phyloP scores from a whole-genome alignment of 345 rosid genomes.

The Populus nigra region DNA sequence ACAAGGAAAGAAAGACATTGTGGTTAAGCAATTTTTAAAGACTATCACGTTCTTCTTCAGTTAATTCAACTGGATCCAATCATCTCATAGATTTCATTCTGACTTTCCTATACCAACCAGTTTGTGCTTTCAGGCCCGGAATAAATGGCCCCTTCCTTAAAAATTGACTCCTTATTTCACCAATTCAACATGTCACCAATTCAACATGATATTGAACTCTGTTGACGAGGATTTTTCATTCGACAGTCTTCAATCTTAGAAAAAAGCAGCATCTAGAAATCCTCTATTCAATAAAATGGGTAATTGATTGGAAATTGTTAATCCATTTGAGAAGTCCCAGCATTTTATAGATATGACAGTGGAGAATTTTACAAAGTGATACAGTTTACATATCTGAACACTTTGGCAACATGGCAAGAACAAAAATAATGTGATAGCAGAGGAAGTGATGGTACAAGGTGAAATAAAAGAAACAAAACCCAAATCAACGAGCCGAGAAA shows the following conservation, averaged over 20 bases:
- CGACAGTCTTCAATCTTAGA: background rate
- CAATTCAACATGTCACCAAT: background rate
- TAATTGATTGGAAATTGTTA: background rate
- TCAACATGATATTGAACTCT: conserved; percentile 2
- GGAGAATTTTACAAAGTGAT: background rate
- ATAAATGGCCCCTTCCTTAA: background rate
- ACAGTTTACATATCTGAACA: background rate
- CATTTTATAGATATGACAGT: background rate
- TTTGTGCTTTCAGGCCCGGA: background rate
- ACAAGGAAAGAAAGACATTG: background rate
- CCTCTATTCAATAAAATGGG: background rate
- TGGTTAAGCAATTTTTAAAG: background rate
- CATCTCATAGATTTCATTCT: background rate
- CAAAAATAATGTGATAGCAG: background rate
- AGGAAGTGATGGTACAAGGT: background rate
- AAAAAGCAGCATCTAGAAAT: background rate
- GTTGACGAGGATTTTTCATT: background rate
- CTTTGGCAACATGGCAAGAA: background rate
- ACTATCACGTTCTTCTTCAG: too few species aligned
- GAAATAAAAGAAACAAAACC: background rate
- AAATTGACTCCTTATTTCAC: background rate
- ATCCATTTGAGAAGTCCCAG: background rate
- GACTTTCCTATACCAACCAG: background rate
- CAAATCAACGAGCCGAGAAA: background rate
- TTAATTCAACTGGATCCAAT: background rate